Conservation (phyloP, 345 rosid species). For the Arabis alpina region DNA sequence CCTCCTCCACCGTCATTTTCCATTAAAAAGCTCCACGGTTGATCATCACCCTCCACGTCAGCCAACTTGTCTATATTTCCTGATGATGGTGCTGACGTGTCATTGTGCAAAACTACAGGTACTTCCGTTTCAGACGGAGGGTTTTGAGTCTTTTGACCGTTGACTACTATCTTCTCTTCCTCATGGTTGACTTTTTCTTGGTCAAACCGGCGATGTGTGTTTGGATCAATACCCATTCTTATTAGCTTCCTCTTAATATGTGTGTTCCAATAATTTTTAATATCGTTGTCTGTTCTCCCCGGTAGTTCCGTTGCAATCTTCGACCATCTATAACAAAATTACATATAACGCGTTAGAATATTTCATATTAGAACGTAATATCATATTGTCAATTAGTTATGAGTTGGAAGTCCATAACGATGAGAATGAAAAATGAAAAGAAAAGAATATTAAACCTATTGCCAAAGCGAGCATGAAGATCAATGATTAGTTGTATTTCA, state of each 20-base stretch:
- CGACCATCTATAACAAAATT: slow-evolving; percentile 64
- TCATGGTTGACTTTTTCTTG: slow-evolving; percentile 31
- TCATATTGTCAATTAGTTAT: neutral
- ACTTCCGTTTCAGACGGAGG: neutral
- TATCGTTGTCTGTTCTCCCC: slow-evolving; percentile 89
- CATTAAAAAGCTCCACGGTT: slow-evolving; percentile 54
- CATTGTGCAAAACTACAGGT: neutral
- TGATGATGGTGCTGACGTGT: slow-evolving; percentile 2
- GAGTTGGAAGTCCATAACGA: neutral
- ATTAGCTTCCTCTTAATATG: slow-evolving; percentile 80
- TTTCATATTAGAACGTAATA: no score
- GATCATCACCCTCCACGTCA: slow-evolving; percentile 42
- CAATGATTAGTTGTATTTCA: slow-evolving; percentile 66
- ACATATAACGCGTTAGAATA: neutral
- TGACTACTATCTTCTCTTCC: slow-evolving; percentile 6
- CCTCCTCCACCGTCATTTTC: slow-evolving; percentile 32
- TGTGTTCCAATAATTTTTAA: slow-evolving; percentile 85
- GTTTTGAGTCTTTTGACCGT: slow-evolving; percentile 4
- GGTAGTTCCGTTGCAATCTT: slow-evolving; percentile 78
- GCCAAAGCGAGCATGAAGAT: slow-evolving; percentile 75
- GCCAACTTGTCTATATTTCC: slow-evolving; percentile 16
- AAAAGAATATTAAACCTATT: slow-evolving; percentile 51
- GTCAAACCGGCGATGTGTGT: slow-evolving; percentile 49
- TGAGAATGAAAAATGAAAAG: neutral
- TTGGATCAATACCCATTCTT: slow-evolving; percentile 81